phyloP scores from a whole-genome alignment of 495 filamentous ascomycete genomes.

The Daldinia decipiens region DNA sequence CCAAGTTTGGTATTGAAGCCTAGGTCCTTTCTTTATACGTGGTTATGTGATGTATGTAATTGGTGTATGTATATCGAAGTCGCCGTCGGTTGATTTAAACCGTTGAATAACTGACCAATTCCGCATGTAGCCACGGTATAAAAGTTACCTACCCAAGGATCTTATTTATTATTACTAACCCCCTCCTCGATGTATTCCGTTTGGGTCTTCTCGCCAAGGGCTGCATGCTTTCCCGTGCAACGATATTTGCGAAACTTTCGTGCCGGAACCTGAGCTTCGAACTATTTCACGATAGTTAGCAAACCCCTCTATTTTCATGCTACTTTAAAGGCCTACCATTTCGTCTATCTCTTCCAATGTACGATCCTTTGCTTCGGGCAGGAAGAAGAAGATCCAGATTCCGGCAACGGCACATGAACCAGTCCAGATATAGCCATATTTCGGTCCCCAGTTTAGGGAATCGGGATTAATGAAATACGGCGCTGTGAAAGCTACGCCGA shows the following conservation, averaged over 20 bases:
- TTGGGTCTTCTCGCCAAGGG: constrained; percentile 37
- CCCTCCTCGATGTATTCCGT: constrained; percentile 34
- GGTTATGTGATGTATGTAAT: neutral
- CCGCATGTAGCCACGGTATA: neutral
- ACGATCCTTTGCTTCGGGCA: constrained; percentile 65
- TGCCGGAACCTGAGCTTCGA: constrained; percentile 59
- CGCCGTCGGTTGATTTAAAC: neutral
- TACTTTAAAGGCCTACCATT: constrained; percentile 51
- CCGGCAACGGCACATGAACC: constrained; percentile 54
- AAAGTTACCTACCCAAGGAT: neutral
- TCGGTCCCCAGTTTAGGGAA: constrained; percentile 65
- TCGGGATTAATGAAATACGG: constrained; percentile 71
- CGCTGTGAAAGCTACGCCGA: constrained; percentile 60
- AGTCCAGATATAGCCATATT: constrained; percentile 66
- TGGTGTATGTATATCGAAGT: neutral
- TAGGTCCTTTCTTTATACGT: no score
- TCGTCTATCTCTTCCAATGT: constrained; percentile 66
- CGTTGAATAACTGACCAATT: neutral
- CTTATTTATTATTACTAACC: constrained; percentile 4
- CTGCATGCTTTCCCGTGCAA: constrained; percentile 47
- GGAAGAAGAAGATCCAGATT: constrained; percentile 60
- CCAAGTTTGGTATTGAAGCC: no score
- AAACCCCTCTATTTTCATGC: no score
- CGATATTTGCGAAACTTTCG: constrained; percentile 59
- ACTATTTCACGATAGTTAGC: constrained; percentile 42